phyloP scores from a whole-genome alignment of 2,329 filamentous ascomycete genomes.

The Helotiales sp. region DNA sequence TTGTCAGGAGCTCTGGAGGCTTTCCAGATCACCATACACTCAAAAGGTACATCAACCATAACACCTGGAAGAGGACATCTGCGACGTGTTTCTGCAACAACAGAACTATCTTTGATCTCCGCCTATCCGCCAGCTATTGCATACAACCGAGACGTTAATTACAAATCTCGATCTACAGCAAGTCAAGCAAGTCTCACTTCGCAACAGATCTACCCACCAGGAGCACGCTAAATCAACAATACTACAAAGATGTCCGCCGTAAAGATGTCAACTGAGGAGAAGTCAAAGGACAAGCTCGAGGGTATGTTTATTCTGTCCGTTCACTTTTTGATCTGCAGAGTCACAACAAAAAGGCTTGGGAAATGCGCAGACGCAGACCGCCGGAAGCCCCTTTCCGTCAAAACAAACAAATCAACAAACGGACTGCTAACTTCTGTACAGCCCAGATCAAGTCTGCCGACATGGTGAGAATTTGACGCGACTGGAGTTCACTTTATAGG shows the following conservation, averaged over 20 bases:
- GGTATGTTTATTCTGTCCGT: slow-evolving; percentile 32
- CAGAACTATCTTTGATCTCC: background rate
- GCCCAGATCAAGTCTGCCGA: slow-evolving; percentile 98
- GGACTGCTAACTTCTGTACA: slow-evolving; percentile 46
- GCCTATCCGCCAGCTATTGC: background rate
- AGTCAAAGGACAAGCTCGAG: slow-evolving; percentile 42
- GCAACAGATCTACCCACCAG: background rate
- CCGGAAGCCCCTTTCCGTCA: slow-evolving; percentile 1
- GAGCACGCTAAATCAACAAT: background rate
- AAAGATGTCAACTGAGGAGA: slow-evolving; percentile 38
- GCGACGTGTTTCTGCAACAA: background rate
- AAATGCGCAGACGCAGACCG: background rate
- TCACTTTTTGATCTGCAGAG: background rate
- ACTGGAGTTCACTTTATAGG: background rate
- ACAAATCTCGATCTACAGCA: background rate
- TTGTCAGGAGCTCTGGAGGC: background rate
- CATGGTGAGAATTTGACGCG: slow-evolving; percentile 70
- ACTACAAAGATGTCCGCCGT: slow-evolving; percentile 32
- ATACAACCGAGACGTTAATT: background rate
- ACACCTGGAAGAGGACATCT: background rate
- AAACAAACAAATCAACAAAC: slow-evolving; percentile 8
- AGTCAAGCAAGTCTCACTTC: background rate
- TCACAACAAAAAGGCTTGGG: background rate
- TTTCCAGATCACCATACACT: background rate
- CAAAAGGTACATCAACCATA: background rate